phyloP scores from a whole-genome alignment of 2,329 filamentous ascomycete species.

The Aspergillus felis region DNA sequence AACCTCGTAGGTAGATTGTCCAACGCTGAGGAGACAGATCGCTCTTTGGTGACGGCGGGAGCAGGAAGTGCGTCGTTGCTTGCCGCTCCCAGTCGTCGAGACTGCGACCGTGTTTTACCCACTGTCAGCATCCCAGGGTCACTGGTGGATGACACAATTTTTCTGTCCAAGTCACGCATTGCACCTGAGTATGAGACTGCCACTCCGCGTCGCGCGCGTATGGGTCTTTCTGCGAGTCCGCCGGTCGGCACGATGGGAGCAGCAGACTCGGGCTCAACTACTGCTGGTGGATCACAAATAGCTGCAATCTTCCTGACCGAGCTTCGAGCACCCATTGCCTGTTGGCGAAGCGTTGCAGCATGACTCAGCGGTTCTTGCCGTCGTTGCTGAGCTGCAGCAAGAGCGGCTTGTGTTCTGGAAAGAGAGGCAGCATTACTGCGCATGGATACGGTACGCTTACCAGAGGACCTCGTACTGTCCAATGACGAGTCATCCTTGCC shows the following conservation, averaged over 20 bases:
- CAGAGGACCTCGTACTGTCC: conserved; percentile 26
- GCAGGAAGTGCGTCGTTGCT: conserved; percentile 16
- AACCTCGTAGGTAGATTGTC: conserved; percentile 15
- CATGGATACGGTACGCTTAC: conserved; percentile 24
- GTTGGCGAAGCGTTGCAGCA: conserved; percentile 45
- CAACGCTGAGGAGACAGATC: conserved; percentile 14
- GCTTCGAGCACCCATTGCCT: conserved; percentile 34
- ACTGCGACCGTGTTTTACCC: conserved; percentile 42
- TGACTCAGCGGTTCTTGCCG: conserved; percentile 42
- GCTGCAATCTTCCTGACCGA: conserved; percentile 26
- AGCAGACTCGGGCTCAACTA: conserved; percentile 14
- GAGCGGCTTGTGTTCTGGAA: conserved; percentile 36
- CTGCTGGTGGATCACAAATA: conserved; percentile 19
- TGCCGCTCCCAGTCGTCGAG: conserved; percentile 33
- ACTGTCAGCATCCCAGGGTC: conserved; percentile 31
- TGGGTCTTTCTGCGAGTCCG: conserved; percentile 37
- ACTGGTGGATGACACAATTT: conserved; percentile 23
- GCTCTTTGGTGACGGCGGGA: conserved; percentile 16
- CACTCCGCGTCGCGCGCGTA: conserved; percentile 34
- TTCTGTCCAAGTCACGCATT: conserved; percentile 27
- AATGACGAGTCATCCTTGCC: conserved; percentile 23
- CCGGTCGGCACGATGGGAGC: conserved; percentile 19
- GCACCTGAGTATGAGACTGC: conserved; percentile 33
- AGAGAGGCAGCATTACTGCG: conserved; percentile 26
- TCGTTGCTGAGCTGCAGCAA: conserved; percentile 39